phyloP scores from a whole-genome alignment of 768 basidiomycete genomes.

The Boletus rubescentipes region DNA sequence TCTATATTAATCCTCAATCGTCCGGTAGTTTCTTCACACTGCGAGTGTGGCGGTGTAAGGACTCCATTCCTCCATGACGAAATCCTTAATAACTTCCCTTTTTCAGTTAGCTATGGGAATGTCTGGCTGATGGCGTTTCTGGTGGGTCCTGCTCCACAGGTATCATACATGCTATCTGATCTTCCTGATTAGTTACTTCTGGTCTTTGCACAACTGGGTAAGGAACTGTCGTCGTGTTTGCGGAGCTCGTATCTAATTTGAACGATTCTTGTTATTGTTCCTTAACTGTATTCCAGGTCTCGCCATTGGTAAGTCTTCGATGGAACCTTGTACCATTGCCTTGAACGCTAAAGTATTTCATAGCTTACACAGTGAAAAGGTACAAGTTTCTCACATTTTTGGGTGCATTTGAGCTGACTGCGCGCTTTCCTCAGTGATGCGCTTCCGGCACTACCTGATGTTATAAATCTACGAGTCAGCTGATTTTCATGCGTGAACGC shows the following conservation, averaged over 20 bases:
- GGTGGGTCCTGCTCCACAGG: slow-evolving; percentile 33
- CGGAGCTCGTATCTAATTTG: neutral
- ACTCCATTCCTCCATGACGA: slow-evolving; percentile 9
- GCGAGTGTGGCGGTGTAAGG: slow-evolving; percentile 62
- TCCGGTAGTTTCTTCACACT: slow-evolving; percentile 49
- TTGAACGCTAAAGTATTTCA: slow-evolving; percentile 3
- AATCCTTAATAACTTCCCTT: neutral
- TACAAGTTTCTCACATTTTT: slow-evolving; percentile 20
- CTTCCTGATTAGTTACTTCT: slow-evolving; percentile 40
- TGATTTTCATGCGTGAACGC: neutral
- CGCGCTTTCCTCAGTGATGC: slow-evolving; percentile 33
- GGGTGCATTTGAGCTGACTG: neutral
- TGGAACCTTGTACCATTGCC: neutral
- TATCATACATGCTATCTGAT: neutral
- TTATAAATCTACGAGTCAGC: slow-evolving; percentile 47
- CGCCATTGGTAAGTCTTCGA: slow-evolving; percentile 37
- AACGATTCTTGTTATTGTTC: slow-evolving; percentile 1
- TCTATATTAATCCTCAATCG: neutral
- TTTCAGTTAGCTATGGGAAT: slow-evolving; percentile 56
- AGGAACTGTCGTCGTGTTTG: slow-evolving; percentile 8
- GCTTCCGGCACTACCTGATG: slow-evolving; percentile 42
- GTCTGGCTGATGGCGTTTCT: slow-evolving; percentile 43
- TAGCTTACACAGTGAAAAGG: slow-evolving; percentile 48
- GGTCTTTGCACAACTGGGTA: slow-evolving; percentile 51
- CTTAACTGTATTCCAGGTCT: slow-evolving; percentile 26